Evolutionary conservation across 2,329 filamentous ascomycete genomes (phyloP).

Genomic region (Ophiostoma novo-ulmi): DNA sequence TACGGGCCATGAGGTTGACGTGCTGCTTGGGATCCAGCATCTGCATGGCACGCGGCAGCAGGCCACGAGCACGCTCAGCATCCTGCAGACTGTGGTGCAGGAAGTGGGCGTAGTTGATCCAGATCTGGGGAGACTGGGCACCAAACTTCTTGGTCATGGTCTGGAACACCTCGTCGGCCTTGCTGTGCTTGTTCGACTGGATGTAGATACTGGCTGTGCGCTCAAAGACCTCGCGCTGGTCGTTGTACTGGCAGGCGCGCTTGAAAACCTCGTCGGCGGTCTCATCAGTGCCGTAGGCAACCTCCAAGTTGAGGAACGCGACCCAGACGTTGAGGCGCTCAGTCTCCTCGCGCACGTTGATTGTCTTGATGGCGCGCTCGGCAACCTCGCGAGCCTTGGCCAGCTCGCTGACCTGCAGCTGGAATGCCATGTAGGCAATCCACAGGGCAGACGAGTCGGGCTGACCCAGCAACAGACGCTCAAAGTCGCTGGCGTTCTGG

Average conservation of each 20-base stretch:
- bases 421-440: slow-evolving; percentile 99
- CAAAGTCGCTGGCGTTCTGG: slow-evolving; percentile 85
- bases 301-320: slow-evolving; percentile 88
- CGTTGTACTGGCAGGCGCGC: slow-evolving; percentile 89
- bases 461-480: slow-evolving; percentile 84
- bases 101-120: slow-evolving; percentile 93
- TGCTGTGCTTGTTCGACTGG: slow-evolving; percentile 77
- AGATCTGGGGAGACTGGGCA: slow-evolving; percentile 71
- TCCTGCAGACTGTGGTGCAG: slow-evolving; percentile 68
- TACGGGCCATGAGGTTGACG: slow-evolving; percentile 74
- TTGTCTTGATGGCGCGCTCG: slow-evolving; percentile 83
- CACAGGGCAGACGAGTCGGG: slow-evolving; percentile 90
- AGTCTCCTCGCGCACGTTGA: slow-evolving; percentile 82
- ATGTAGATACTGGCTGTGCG: slow-evolving; percentile 92
- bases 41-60: slow-evolving; percentile 80
- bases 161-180: slow-evolving; percentile 85
- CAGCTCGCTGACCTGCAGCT: slow-evolving; percentile 85
- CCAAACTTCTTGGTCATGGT: slow-evolving; percentile 84
- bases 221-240: slow-evolving; percentile 83
- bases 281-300: slow-evolving; percentile 79
- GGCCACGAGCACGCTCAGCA: slow-evolving; percentile 67
- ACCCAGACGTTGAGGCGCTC: slow-evolving; percentile 97
- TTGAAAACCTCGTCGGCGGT: slow-evolving; percentile 82
- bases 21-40: slow-evolving; percentile 65
- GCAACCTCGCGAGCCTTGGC: slow-evolving; percentile 83